Evolutionary conservation across 495 filamentous ascomycete species (phyloP), one percentile per base, ranked within the genome.

Genomic region (Mytilinidion resinicola): DNA sequence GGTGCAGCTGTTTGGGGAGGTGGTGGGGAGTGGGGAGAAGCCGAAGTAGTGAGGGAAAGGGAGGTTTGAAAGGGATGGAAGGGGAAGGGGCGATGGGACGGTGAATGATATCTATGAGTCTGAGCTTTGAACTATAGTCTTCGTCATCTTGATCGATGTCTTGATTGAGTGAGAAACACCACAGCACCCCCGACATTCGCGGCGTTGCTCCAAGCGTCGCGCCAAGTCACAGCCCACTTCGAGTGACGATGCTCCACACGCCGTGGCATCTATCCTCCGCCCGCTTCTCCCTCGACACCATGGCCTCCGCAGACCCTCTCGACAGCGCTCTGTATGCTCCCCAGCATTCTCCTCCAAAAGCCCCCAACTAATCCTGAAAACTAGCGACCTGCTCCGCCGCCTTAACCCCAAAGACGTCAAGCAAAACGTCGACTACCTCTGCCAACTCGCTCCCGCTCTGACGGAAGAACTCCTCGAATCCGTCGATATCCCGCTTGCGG

Each of bases 401-500:
- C 86, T 99, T 56, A 91, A 95, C 75, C 93, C 93, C 8, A 91
- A 91, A 70, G 83, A 90, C 72, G 96, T 91, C 42, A 77, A 90
- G 64, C 70, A 75, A 56, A 95, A 97, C 76, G 85, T 99, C 55
- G 81, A 84, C 71, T 80, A 85, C 43, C 85, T 99, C 63, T 93
- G 95, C 72, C 73, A 79, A 41, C 84, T 97, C 43, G 85, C 90
- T 50, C 93, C 93, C 14, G 84, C 91, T 62, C 84, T 99, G 19
- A 92, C 91, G 61, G 93, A 99, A 82, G 93, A 99, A 69, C 88
- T 99, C 30, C 90, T 99, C 59, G 90, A 91, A 60, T 95, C 91
- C 36, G 91, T 97, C 60, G 93, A 99, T 74, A 90, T 96, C 71
- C 95, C 95, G 47, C 85, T 99, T 20, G 84, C 89, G 50, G 80